Evolutionary conservation across 768 basidiomycete genomes (phyloP).

Genomic region (Kwoniella bestiolae): DNA sequence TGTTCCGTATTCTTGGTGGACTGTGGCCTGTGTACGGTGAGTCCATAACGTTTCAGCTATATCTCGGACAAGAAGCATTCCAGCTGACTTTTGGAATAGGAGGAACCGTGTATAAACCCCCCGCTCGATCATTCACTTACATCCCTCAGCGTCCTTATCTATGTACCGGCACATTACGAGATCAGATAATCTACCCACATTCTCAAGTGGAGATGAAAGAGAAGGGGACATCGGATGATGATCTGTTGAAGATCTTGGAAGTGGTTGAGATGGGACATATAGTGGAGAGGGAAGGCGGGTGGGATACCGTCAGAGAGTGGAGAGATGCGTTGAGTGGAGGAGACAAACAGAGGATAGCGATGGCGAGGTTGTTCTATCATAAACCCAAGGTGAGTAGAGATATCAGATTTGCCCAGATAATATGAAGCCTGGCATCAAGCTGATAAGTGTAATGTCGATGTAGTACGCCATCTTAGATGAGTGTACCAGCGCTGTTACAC

Average conservation of each 20-base stretch:
- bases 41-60: no score
- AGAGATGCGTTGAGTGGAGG: conserved; percentile 89
- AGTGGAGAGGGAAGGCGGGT: conserved; percentile 94
- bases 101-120: conserved; percentile 86
- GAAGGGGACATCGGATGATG: conserved; percentile 75
- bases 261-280: conserved; percentile 82
- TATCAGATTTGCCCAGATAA: neutral
- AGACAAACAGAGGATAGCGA: conserved; percentile 95
- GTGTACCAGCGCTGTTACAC: conserved; percentile 90
- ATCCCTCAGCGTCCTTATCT: conserved; percentile 96
- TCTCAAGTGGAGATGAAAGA: conserved; percentile 76
- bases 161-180: conserved; percentile 88
- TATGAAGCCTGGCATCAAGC: neutral
- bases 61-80: neutral
- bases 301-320: conserved; percentile 90
- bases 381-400: conserved; percentile 72
- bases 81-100: conserved; percentile 44
- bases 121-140: conserved; percentile 83
- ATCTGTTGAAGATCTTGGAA: conserved; percentile 72
- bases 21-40: conserved; percentile 85
- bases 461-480: conserved; percentile 97
- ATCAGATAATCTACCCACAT: conserved; percentile 96
- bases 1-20: conserved; percentile 95
- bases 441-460: neutral
- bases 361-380: conserved; percentile 96